Evolutionary conservation across 129 eudicot genomes (phyloP), one percentile per base, ranked within the genome.

Genomic region (Arctium minus): DNA sequence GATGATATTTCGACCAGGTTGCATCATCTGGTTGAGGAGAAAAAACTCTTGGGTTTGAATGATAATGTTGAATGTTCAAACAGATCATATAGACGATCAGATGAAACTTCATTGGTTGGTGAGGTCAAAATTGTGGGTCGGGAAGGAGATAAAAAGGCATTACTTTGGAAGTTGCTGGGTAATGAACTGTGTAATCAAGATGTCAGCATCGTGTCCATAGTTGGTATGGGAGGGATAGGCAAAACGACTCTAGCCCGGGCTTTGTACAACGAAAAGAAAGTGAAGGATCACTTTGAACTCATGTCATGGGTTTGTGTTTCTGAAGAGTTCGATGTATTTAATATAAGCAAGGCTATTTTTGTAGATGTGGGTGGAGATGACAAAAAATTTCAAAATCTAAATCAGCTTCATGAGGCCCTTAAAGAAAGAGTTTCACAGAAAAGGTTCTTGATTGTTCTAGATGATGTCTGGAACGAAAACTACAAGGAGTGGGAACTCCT

Each of bases 111-210:
- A 8, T 72, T 84, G 79, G 87, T 86, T 6, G 48, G 68, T 17
- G 87, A 84, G 50, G 15, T 87, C 35, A 46, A 62, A 32, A 60
- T 87, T 22, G 76, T 40, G 15, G 91, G 91, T 18, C 74, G 87
- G 77, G 82, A 87, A n/a, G 29, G 22, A 15, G 89, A 87, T 76
- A 83, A 64, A 83, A 62, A 71, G 39, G 46, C 46, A 75, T 30
- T 75, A 42, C 37, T 44, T 8, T 33, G 6, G 65, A 8, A 18
- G 71, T 36, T 81, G 39, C 3, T 72, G 56, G 17, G 38, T 7
- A 30, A 46, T 73, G 78, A 50, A 15, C 4, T 1, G 27, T 31
- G 72, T 72, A 70, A 60, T 60, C 6, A 68, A 12, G 9, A 81
- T 84, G 36, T 46, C 36, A 22, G 17, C 6, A 2, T 18, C 27